Evolutionary conservation across 306 rosid genomes (phyloP).

Genomic region (Pyrus pyrifolia): DNA sequence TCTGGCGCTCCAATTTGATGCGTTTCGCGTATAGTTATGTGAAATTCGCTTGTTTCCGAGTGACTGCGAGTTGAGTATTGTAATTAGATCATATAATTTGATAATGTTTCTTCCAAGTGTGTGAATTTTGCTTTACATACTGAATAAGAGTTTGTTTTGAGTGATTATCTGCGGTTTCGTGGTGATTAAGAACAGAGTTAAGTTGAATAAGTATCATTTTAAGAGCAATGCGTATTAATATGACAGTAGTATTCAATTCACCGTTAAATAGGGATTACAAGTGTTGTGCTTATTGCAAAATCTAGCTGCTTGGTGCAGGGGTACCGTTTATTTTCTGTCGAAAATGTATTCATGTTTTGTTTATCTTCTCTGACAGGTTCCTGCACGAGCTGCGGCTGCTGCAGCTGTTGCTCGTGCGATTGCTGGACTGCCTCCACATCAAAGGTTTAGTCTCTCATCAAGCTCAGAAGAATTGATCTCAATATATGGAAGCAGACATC

Average conservation of each 20-base stretch:
- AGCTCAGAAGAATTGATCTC: constrained; percentile 90
- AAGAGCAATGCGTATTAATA: not conserved
- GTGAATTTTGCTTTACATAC: not conserved
- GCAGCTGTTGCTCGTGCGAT: constrained; percentile 98
- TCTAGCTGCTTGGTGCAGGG: not conserved
- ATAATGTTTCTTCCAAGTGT: not conserved
- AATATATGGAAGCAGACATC: constrained; percentile 71
- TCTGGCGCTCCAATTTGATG: not conserved
- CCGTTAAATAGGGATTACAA: not conserved
- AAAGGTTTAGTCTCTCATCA: constrained; percentile 69
- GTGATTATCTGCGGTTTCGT: not conserved
- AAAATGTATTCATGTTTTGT: constrained; percentile 16
- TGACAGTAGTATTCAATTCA: not conserved
- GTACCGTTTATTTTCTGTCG: not conserved
- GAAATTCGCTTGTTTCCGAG: not conserved
- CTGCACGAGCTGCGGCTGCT: constrained; percentile 90
- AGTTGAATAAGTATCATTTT: not conserved
- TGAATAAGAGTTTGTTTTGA: not conserved
- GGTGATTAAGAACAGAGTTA: not conserved
- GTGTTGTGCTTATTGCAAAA: not conserved
- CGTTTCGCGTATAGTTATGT: not conserved
- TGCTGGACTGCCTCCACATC: constrained; percentile 95
- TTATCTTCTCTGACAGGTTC: constrained; percentile 59
- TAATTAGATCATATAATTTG: not conserved
- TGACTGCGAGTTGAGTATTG: not conserved